A percentile compares a stretch with the other conserved stretches of the same genome.
phyloP scores from a whole-genome alignment of 139 green algal genomes.

The Nannochloris sp. region DNA sequence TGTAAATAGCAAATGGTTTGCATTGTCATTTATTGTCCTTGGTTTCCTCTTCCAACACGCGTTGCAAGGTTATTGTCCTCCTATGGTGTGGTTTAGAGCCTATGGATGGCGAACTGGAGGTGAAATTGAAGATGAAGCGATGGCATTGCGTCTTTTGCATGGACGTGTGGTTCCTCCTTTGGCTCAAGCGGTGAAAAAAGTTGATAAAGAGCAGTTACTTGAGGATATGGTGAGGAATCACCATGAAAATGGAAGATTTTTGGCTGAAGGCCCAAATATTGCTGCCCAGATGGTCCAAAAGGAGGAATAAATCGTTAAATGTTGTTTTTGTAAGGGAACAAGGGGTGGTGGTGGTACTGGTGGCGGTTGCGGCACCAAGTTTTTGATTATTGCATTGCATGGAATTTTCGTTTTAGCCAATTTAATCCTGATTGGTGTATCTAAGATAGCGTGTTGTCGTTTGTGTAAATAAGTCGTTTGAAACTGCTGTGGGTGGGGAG shows the following conservation, averaged over 20 bases:
- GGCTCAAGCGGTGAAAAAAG: not conserved
- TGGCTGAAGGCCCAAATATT: too few species aligned
- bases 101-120: not conserved
- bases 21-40: not conserved
- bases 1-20: not conserved
- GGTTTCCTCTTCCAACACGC: constrained; percentile 1
- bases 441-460: too few species aligned
- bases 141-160: not conserved
- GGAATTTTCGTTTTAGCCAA: too few species aligned
- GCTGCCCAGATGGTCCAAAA: too few species aligned
- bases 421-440: too few species aligned
- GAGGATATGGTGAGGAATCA: not conserved
- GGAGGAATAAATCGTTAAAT: too few species aligned
- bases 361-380: too few species aligned
- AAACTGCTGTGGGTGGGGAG: too few species aligned
- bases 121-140: not conserved
- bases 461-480: too few species aligned
- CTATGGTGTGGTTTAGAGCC: not conserved
- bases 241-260: not conserved
- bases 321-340: too few species aligned
- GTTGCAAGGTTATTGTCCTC: constrained; percentile 2
- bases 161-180: not conserved
- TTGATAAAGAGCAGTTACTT: not conserved
- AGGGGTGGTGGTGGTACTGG: too few species aligned
- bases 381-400: too few species aligned